phyloP scores from a whole-genome alignment of 1,284 basidiomycete species.

The Pholiota adiposa region DNA sequence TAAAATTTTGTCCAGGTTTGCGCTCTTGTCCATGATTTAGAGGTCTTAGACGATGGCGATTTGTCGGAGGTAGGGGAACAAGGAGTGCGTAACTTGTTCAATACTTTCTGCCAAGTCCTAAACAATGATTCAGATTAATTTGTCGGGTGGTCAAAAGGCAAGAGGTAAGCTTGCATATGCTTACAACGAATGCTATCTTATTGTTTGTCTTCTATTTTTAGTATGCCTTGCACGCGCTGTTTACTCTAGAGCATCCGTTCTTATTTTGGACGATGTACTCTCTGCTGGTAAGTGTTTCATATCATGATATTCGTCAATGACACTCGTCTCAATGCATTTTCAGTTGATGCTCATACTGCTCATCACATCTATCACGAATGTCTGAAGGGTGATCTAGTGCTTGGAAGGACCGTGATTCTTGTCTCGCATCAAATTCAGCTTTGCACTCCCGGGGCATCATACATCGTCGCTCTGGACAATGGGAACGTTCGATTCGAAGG shows the following conservation, averaged over 20 bases:
- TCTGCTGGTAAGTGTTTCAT: slow-evolving; percentile 54
- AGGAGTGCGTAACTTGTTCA: slow-evolving; percentile 56
- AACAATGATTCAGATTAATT: slow-evolving; percentile 61
- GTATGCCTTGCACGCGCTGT: slow-evolving; percentile 92
- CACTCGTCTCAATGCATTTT: slow-evolving; percentile 7
- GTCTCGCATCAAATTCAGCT: slow-evolving; percentile 90
- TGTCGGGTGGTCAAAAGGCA: slow-evolving; percentile 95
- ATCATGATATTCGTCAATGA: neutral
- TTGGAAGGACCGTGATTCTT: slow-evolving; percentile 80
- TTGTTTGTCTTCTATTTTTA: slow-evolving; percentile 28
- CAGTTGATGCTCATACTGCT: slow-evolving; percentile 88
- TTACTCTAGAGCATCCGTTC: slow-evolving; percentile 86
- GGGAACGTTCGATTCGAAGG: slow-evolving; percentile 81
- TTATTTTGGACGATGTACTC: slow-evolving; percentile 91
- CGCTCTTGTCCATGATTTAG: slow-evolving; percentile 72
- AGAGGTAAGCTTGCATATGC: slow-evolving; percentile 55
- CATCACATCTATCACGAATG: slow-evolving; percentile 84
- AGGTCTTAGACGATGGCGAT: slow-evolving; percentile 94
- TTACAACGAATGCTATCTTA: too few relatives aligned
- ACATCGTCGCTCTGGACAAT: slow-evolving; percentile 85
- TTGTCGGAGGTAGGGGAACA: slow-evolving; percentile 91
- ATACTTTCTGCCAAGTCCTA: neutral
- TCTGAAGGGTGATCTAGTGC: slow-evolving; percentile 82
- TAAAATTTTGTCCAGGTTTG: slow-evolving; percentile 36
- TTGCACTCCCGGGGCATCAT: slow-evolving; percentile 69